These are phyloP conservation scores for Suillus fuscotomentosus DNA, from an alignment of 768 basidiomycete species.

Conservation along the genomic window DNA sequence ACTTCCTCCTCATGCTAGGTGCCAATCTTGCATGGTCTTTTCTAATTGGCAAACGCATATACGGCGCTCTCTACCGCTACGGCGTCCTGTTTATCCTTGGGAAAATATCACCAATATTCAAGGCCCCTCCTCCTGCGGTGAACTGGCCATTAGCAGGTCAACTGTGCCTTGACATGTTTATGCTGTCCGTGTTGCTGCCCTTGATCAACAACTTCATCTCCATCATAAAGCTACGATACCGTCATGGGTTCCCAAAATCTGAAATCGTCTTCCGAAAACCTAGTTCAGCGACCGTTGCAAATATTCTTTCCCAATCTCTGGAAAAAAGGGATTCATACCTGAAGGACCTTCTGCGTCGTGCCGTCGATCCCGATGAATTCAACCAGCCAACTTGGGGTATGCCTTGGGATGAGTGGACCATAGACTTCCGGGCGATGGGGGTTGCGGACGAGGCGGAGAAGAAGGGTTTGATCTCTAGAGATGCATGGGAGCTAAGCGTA, in stretches of 20 bases:
- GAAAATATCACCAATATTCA: slow-evolving; percentile 16
- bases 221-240: slow-evolving; percentile 20
- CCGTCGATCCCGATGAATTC: slow-evolving; percentile 28
- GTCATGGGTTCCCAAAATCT: slow-evolving; percentile 25
- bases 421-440: slow-evolving; percentile 30
- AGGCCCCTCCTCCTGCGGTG: slow-evolving; percentile 15
- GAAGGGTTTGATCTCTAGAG: slow-evolving; percentile 17
- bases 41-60: slow-evolving; percentile 22
- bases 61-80: slow-evolving; percentile 25
- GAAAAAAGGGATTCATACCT: slow-evolving; percentile 26
- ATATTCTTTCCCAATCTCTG: slow-evolving; percentile 20
- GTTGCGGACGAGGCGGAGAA: slow-evolving; percentile 21
- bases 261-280: slow-evolving; percentile 32
- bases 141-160: slow-evolving; percentile 23
- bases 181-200: slow-evolving; percentile 25
- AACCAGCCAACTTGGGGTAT: slow-evolving; percentile 23
- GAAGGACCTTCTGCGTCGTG: slow-evolving; percentile 26
- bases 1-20: slow-evolving; percentile 25
- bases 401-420: slow-evolving; percentile 33
- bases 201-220: slow-evolving; percentile 22
- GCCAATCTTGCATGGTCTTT: slow-evolving; percentile 25
- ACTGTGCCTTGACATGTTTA: slow-evolving; percentile 22
- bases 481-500: slow-evolving; percentile 29
- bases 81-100: slow-evolving; percentile 26
- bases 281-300: slow-evolving; percentile 23